These are phyloP conservation scores for Venturiaceae sp. DNA, from an alignment of 2,329 filamentous ascomycete genomes.

Conservation along the genomic window DNA sequence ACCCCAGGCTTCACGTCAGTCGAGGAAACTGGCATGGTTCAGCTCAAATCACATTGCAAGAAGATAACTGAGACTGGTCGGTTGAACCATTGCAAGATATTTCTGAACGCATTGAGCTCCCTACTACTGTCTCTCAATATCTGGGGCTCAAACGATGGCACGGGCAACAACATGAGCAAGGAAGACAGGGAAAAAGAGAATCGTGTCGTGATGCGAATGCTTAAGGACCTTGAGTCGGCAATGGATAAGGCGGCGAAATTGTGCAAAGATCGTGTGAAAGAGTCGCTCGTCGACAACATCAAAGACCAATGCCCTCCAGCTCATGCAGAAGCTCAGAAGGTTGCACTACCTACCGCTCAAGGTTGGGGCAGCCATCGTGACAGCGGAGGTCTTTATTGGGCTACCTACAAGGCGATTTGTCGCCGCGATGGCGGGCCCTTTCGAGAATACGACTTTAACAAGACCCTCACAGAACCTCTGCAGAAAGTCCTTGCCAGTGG, in stretches of 20 bases:
- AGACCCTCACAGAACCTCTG: constrained; percentile 28
- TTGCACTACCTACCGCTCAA: constrained; percentile 21
- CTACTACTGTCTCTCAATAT: constrained; percentile 43
- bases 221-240: constrained; percentile 24
- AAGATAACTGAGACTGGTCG: constrained; percentile 44
- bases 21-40: constrained; percentile 50
- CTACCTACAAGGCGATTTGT: constrained; percentile 48
- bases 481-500: constrained; percentile 27
- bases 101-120: constrained; percentile 39
- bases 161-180: constrained; percentile 28
- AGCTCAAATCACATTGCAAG: constrained; percentile 48
- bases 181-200: constrained; percentile 28
- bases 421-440: constrained; percentile 35
- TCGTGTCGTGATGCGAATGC: constrained; percentile 26
- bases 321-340: constrained; percentile 27
- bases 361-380: constrained; percentile 26
- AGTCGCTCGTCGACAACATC: constrained; percentile 34
- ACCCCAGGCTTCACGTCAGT: constrained; percentile 42
- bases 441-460: constrained; percentile 28
- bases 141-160: constrained; percentile 37
- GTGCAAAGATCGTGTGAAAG: constrained; percentile 21
- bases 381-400: constrained; percentile 38
- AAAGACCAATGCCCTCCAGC: constrained; percentile 33
- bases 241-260: background rate
- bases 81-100: constrained; percentile 33